Evolutionary conservation across 2,329 filamentous ascomycete genomes (phyloP), one percentile per base, ranked within the genome.

Genomic region (Hirsutella rhossiliensis): DNA sequence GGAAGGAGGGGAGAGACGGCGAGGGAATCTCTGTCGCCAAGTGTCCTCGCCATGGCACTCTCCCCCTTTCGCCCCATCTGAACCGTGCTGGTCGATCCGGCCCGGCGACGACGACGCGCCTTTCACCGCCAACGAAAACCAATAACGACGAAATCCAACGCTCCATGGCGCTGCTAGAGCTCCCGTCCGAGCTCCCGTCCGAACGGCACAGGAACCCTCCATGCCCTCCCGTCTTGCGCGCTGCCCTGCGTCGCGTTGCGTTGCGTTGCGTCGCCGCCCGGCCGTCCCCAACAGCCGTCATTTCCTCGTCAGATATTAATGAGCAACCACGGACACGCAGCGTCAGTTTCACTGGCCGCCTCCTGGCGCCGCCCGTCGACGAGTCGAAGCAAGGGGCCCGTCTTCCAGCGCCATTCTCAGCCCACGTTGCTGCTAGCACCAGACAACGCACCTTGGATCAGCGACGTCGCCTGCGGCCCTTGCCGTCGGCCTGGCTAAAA

Each of bases 331-430:
- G 15, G 30, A 12, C 30, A 32, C 4, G 23, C 23, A 23, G 23
- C 29, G 29, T 31, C 29, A 31, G 9, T 18, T 36, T 18, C 32
- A 36, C 32, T n/a, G n/a, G 32, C 32, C 32, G 32, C 32, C 32
- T n/a, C 15, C 34, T 19, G 13, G 34, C 34, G 9, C 18, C 13
- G 7, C 13, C 34, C 34, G 28, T 23, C 18, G 20, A 4, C 32
- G 5, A n/a, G 34, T 36, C 34, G 34, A 39, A 28, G 19, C 42
- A 18, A 43, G 7, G n/a, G 31, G 40, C 38, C 46, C 41, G 41
- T 45, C 27, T 27, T 32, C 40, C 37, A 32, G 43, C 46, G 46
- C 43, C 41, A 31, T 45, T 43, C 40, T 45, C 43, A 48, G 43
- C 41, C 43, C 40, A 42, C 41, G 20, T 38, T 38, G n/a, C 28